Conservation (phyloP, 768 basidiomycete species). For the Leccinum truebloodii region DNA sequence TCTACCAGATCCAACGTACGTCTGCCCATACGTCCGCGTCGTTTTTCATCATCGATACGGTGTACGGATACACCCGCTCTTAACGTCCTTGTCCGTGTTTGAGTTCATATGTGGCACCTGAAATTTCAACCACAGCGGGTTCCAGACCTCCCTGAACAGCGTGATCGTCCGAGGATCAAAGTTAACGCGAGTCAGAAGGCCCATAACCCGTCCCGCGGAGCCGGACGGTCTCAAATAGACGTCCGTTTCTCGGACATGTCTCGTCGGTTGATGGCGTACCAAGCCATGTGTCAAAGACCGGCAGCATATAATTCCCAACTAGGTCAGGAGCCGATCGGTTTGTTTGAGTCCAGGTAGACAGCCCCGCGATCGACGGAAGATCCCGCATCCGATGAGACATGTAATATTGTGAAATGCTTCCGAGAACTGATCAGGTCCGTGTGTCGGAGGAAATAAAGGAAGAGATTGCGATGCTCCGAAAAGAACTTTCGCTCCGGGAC, state of each 20-base stretch:
- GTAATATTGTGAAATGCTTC: slow-evolving; percentile 79
- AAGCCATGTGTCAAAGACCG: slow-evolving; percentile 93
- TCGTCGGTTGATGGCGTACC: slow-evolving; percentile 85
- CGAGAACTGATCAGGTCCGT: slow-evolving; percentile 71
- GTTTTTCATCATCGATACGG: slow-evolving; percentile 95
- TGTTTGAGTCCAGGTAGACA: slow-evolving; percentile 85
- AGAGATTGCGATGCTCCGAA: no score
- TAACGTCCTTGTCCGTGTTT: slow-evolving; percentile 98
- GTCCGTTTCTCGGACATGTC: slow-evolving; percentile 88
- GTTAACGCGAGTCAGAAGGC: slow-evolving; percentile 78
- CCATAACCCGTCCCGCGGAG: slow-evolving; percentile 65
- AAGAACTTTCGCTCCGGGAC: no score
- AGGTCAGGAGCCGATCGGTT: slow-evolving; percentile 88
- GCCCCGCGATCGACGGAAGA: slow-evolving; percentile 93
- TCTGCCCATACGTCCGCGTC: slow-evolving; percentile 96
- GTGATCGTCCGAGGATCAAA: slow-evolving; percentile 99
- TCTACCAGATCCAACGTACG: slow-evolving; percentile 82
- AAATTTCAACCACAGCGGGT: slow-evolving; percentile 93
- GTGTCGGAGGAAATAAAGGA: no score
- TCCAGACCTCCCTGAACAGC: slow-evolving; percentile 97
- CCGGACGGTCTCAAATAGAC: slow-evolving; percentile 88
- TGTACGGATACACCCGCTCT: slow-evolving; percentile 93
- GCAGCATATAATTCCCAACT: slow-evolving; percentile 80
- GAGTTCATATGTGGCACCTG: slow-evolving; percentile 92
- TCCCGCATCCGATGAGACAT: slow-evolving; percentile 94